Evolutionary conservation across 202 grass and related monocot genomes (phyloP).

Genomic region (Tripidium arundinaceum): DNA sequence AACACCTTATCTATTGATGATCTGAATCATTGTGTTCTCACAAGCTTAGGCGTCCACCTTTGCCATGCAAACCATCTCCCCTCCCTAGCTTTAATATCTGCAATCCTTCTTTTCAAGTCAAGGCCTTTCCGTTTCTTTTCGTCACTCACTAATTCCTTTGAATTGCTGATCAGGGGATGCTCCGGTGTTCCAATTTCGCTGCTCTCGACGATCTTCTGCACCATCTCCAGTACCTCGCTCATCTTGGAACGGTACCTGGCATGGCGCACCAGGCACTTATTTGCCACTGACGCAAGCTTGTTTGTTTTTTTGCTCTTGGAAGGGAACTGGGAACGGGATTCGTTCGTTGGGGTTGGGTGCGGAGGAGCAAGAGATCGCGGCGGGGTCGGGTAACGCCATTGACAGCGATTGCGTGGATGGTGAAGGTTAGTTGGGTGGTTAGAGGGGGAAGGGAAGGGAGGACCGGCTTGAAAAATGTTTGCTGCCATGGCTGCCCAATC

Average conservation of each 20-base stretch:
- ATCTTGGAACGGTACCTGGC: conserved; percentile 73
- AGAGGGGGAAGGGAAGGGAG: background rate
- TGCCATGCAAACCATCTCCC: conserved; percentile 63
- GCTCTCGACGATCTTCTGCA: conserved; percentile 68
- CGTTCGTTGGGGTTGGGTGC: conserved; percentile 18
- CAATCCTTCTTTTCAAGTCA: conserved; percentile 56
- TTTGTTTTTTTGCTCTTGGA: background rate
- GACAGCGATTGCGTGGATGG: conserved; percentile 10
- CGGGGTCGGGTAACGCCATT: background rate
- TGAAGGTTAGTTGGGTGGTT: conserved; percentile 8
- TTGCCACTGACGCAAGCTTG: conserved; percentile 62
- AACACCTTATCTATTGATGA: conserved; percentile 3
- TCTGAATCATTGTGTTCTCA: conserved; percentile 65
- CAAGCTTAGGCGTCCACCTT: conserved; percentile 72
- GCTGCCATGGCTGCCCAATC: background rate
- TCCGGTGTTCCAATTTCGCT: conserved; percentile 52
- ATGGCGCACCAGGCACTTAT: conserved; percentile 68
- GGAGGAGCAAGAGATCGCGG: background rate
- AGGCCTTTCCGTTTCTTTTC: conserved; percentile 54
- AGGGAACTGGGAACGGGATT: conserved; percentile 1
- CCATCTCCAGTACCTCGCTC: conserved; percentile 87
- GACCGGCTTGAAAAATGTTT: background rate
- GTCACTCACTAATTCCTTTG: conserved; percentile 17
- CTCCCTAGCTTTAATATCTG: conserved; percentile 56
- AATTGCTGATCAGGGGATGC: conserved; percentile 36